Conservation (phyloP, 2,329 filamentous ascomycete genomes). For the Aspergillus jensenii region DNA sequence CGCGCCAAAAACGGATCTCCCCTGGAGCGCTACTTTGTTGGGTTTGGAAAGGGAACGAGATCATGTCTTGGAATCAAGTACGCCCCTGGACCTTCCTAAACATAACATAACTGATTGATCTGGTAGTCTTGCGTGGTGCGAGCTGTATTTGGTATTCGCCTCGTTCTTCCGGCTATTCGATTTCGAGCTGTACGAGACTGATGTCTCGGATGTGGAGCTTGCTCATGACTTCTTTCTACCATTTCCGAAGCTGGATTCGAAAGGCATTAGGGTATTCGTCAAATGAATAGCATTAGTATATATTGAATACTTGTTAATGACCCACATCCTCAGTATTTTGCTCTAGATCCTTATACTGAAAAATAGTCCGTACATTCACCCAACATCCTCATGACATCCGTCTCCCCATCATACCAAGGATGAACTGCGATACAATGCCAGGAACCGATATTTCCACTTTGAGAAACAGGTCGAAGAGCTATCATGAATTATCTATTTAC, state of each 20-base stretch:
- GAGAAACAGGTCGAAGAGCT: too few species aligned
- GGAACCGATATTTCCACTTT: too few species aligned
- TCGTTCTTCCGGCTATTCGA: constrained; percentile 2
- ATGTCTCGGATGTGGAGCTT: constrained; percentile 1
- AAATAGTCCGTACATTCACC: too few species aligned
- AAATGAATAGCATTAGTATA: background rate
- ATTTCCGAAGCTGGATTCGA: background rate
- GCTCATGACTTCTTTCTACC: constrained; percentile 3
- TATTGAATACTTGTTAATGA: too few species aligned
- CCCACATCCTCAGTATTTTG: too few species aligned
- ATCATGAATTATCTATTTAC: too few species aligned
- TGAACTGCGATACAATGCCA: too few species aligned
- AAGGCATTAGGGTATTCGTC: background rate
- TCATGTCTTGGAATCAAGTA: constrained; percentile 6
- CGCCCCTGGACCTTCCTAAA: background rate
- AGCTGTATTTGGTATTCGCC: constrained; percentile 1
- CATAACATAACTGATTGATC: too few species aligned
- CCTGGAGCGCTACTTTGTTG: constrained; percentile 6
- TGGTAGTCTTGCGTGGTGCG: background rate
- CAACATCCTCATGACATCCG: too few species aligned
- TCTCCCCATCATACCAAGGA: too few species aligned
- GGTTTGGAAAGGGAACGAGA: constrained; percentile 3
- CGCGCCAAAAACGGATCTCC: background rate
- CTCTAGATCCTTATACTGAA: too few species aligned
- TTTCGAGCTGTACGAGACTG: constrained; percentile 2